Percentiles rank a stretch among this genome's conserved stretches.
Evolutionary conservation across 163 green algal genomes (phyloP).

Genomic region (Coccomyxa subellipsoidea): DNA sequence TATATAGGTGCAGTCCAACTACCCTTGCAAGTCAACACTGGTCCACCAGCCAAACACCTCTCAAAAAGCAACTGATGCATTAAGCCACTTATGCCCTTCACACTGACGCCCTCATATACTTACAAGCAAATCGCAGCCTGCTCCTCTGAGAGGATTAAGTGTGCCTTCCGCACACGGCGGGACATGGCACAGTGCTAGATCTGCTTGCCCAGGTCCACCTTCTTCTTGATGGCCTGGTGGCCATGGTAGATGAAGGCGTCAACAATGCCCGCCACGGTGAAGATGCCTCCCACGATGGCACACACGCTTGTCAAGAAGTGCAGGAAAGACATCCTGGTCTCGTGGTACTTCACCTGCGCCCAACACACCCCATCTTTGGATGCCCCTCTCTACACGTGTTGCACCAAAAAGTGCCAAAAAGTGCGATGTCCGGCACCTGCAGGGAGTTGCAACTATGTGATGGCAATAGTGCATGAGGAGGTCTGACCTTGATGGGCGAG

Average conservation of each 20-base stretch:
- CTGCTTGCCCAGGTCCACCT: conserved; percentile 69
- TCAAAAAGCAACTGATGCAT: too few relatives aligned
- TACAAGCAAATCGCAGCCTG: too few relatives aligned
- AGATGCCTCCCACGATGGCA: conserved; percentile 96
- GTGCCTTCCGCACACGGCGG: background rate
- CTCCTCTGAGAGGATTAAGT: background rate
- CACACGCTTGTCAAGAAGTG: conserved; percentile 93
- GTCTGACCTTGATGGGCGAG: conserved; percentile 88
- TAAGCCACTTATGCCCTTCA: too few relatives aligned
- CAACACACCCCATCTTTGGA: background rate
- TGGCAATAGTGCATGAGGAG: background rate
- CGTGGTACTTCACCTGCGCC: conserved; percentile 68
- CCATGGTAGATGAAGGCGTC: conserved; percentile 88
- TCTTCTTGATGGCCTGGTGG: conserved; percentile 80
- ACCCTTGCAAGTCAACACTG: too few relatives aligned
- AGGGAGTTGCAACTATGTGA: background rate
- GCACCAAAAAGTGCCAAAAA: background rate
- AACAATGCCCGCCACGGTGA: conserved; percentile 91
- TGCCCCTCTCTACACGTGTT: background rate
- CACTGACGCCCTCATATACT: too few relatives aligned
- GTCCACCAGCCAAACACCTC: too few relatives aligned
- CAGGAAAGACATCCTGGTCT: conserved; percentile 79
- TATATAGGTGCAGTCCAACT: too few relatives aligned
- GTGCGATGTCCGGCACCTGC: background rate
- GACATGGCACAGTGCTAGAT: too few relatives aligned